Evolutionary conservation across 225 moss, liverwort and hornwort genomes (phyloP).

Genomic region (Bryoerythrophyllum caledonicum): DNA sequence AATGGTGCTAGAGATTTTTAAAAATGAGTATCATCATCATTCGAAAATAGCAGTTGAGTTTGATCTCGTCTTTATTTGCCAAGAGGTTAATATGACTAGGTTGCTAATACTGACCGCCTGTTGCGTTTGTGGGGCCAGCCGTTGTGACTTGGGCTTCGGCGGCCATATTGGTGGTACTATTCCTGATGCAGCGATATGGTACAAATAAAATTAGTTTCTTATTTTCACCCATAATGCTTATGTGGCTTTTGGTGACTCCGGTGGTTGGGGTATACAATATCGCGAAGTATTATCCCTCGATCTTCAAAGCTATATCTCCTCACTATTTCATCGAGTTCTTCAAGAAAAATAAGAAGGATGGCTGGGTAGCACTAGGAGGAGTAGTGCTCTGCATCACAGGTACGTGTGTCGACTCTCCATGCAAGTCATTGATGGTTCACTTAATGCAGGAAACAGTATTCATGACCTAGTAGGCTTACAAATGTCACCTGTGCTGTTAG

Average conservation of each 20-base stretch:
- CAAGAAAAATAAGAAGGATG: slow-evolving; percentile 49
- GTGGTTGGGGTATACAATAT: slow-evolving; percentile 68
- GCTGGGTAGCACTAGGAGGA: slow-evolving; percentile 82
- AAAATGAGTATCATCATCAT: no score
- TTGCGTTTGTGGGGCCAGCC: slow-evolving; percentile 51
- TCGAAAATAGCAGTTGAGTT: background rate
- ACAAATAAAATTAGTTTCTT: slow-evolving; percentile 62
- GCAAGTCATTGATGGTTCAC: background rate
- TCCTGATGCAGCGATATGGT: slow-evolving; percentile 71
- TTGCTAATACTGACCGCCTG: slow-evolving; percentile 17
- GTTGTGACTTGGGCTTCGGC: slow-evolving; percentile 65
- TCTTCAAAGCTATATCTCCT: slow-evolving; percentile 76
- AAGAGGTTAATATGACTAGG: slow-evolving; percentile 11
- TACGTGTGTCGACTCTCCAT: slow-evolving; percentile 21
- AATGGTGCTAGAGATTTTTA: background rate
- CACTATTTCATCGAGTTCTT: slow-evolving; percentile 68
- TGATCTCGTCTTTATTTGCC: slow-evolving; percentile 1
- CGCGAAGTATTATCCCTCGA: slow-evolving; percentile 44
- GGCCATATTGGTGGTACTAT: slow-evolving; percentile 61
- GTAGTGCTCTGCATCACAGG: slow-evolving; percentile 85
- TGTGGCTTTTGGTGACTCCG: slow-evolving; percentile 65
- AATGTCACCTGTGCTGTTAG: background rate
- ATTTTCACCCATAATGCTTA: slow-evolving; percentile 74
- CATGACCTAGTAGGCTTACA: background rate
- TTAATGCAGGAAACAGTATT: background rate